Base-by-base conservation (phyloP, 2,329 filamentous ascomycete species). In the Ascochyta koolunga region DNA sequence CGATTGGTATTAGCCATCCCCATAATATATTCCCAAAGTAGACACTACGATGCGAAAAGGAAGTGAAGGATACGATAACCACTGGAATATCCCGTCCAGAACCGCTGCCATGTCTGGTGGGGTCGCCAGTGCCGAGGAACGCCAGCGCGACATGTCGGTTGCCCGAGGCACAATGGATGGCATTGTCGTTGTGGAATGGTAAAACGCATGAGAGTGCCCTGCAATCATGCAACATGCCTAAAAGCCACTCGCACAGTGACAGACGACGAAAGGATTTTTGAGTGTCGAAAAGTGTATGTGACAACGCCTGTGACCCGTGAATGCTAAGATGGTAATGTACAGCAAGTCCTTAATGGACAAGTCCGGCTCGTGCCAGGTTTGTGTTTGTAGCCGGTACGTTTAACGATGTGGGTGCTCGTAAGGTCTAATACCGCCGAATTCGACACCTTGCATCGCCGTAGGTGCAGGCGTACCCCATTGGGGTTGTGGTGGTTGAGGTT, bases 371-470 rank as follows among this genome's bases (percentile, higher is more conserved):
- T 19, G 29, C 33, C 21, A 8, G 46, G 2, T 22, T n/a, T 33
- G 25, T n/a, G 37, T 29, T 19, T 36, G 19, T 32, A n/a, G 29
- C 31, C 21, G 15, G 5, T 24, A 7, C 16, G 33, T 45, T 56
- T 40, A 73, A 47, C 71, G 71, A 53, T 73, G 70, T 22, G 66
- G 58, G 45, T 73, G 72, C 49, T 75, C 71, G 41, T 75, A 76
- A 9, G 68, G 64, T 21, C 71, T 66, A 37, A 69, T 66, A 19
- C 70, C 70, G 33, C 68, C 41, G 79, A 77, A 82, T 56, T 81
- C 79, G 15, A 82, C 77, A 18, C 79, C 79, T 65, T 81, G 78
- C 79, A 82, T 81, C 1, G 78, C 75, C 13, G 70, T 66, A 10
- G 72, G 60, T 22, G 73, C 61, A 13, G 69, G 63, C 7, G 64